A percentile compares a stretch with the other conserved stretches of the same genome.
phyloP scores from a whole-genome alignment of 179 eudicot genomes.

The Pouteria campechiana region DNA sequence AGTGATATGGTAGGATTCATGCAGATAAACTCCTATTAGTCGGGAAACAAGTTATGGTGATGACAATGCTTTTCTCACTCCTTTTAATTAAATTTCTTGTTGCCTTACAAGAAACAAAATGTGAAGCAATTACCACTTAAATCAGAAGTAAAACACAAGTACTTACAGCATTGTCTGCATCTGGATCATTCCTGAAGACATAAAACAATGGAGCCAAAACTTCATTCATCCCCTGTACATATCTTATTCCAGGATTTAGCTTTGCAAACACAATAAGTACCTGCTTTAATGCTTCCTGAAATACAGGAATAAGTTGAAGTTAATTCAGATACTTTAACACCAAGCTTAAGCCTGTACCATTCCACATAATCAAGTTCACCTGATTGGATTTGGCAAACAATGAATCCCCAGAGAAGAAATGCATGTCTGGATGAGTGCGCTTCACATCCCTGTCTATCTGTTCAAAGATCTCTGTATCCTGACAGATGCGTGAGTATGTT shows the following conservation, averaged over 20 bases:
- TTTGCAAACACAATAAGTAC: conserved; percentile 88
- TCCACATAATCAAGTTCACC: conserved; percentile 20
- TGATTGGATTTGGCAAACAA: conserved; percentile 59
- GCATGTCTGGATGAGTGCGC: conserved; percentile 96
- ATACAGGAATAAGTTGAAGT: conserved; percentile 6
- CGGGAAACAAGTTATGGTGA: too few relatives aligned
- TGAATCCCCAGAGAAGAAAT: conserved; percentile 80
- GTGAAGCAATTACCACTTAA: neutral
- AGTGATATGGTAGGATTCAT: too few relatives aligned
- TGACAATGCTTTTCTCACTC: too few relatives aligned
- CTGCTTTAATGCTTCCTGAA: conserved; percentile 69
- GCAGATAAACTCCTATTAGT: too few relatives aligned
- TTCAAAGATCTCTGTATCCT: conserved; percentile 93
- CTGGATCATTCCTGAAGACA: conserved; percentile 79
- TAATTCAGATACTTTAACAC: conserved; percentile 2
- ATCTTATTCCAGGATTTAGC: conserved; percentile 96
- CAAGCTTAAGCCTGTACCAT: neutral
- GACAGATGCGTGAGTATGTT: conserved; percentile 1
- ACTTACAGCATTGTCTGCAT: conserved; percentile 75
- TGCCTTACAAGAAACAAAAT: neutral
- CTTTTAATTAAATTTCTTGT: too few relatives aligned
- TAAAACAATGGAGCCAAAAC: conserved; percentile 83
- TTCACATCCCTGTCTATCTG: conserved; percentile 98
- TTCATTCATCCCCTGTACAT: conserved; percentile 99
- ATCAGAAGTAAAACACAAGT: neutral